phyloP scores from a whole-genome alignment of 768 basidiomycete genomes.

The Omphalotus guepiniiformis region DNA sequence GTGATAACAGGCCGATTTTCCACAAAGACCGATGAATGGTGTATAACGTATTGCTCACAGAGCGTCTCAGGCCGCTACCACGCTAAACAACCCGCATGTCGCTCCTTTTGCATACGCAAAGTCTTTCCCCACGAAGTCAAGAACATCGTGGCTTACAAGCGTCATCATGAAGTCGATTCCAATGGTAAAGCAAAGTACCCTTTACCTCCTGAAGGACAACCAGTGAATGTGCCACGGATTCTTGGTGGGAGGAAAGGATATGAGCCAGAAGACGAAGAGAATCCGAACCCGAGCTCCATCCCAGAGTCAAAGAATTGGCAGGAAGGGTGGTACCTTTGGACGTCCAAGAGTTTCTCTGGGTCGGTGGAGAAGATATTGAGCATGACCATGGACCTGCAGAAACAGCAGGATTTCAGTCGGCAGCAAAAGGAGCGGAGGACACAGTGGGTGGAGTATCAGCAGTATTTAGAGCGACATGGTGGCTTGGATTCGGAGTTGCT shows the following conservation, averaged over 20 bases:
- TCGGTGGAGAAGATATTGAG: slow-evolving; percentile 51
- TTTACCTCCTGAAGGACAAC: slow-evolving; percentile 64
- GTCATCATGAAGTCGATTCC: slow-evolving; percentile 33
- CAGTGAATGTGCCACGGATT: slow-evolving; percentile 38
- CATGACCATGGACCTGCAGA: slow-evolving; percentile 55
- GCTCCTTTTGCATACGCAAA: slow-evolving; percentile 49
- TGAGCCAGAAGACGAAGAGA: slow-evolving; percentile 23
- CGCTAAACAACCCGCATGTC: slow-evolving; percentile 48
- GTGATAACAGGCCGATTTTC: slow-evolving; percentile 46
- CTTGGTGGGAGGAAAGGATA: slow-evolving; percentile 38
- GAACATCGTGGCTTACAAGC: slow-evolving; percentile 44
- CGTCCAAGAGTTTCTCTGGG: slow-evolving; percentile 47
- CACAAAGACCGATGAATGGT: slow-evolving; percentile 59
- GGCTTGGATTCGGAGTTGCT: slow-evolving; percentile 15
- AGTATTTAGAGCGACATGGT: slow-evolving; percentile 29
- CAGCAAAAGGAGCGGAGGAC: slow-evolving; percentile 36
- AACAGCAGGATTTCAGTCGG: slow-evolving; percentile 41
- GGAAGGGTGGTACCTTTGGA: slow-evolving; percentile 75
- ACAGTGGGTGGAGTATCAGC: slow-evolving; percentile 50
- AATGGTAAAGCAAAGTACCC: slow-evolving; percentile 53
- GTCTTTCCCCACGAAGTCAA: slow-evolving; percentile 65
- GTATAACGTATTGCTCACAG: slow-evolving; percentile 60
- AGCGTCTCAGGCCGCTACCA: slow-evolving; percentile 48
- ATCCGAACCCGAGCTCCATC: slow-evolving; percentile 11
- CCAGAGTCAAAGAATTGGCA: slow-evolving; percentile 58